Conservation (phyloP, 768 basidiomycete species). For the Solioccasus polychromus region DNA sequence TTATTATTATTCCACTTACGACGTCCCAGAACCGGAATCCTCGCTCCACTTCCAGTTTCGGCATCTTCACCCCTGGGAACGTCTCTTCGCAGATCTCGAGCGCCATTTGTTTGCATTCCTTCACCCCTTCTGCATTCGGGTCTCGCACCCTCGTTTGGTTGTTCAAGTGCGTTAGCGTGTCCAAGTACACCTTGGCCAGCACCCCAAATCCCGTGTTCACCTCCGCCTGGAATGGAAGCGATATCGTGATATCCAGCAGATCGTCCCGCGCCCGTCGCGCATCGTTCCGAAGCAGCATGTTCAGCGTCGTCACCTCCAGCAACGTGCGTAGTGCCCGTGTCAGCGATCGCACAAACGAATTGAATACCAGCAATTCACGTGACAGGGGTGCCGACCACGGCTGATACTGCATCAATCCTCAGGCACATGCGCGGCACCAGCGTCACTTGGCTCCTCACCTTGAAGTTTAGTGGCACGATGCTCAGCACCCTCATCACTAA, state of each 20-base stretch:
- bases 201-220: slow-evolving; percentile 99
- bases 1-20: slow-evolving; percentile 51
- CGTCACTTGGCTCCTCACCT: slow-evolving; percentile 51
- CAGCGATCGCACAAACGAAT: slow-evolving; percentile 92
- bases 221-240: slow-evolving; percentile 92
- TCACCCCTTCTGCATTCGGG: slow-evolving; percentile 74
- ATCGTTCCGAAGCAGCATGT: slow-evolving; percentile 89
- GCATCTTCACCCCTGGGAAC: slow-evolving; percentile 87
- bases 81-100: slow-evolving; percentile 92
- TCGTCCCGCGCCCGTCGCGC: slow-evolving; percentile 87
- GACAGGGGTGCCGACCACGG: slow-evolving; percentile 96
- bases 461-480: slow-evolving; percentile 93
- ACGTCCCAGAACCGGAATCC: slow-evolving; percentile 99
- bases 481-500: slow-evolving; percentile 95
- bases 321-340: slow-evolving; percentile 88
- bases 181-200: slow-evolving; percentile 93
- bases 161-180: slow-evolving; percentile 87
- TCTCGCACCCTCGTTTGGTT: slow-evolving; percentile 74
- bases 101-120: slow-evolving; percentile 81
- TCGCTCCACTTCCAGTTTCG: slow-evolving; percentile 86
- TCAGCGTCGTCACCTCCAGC: slow-evolving; percentile 86
- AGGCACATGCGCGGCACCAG: neutral
- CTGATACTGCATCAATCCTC: slow-evolving; percentile 53
- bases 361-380: slow-evolving; percentile 95
- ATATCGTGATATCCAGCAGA: slow-evolving; percentile 86